A percentile compares a stretch with the other conserved stretches of the same genome.
These are phyloP conservation scores for Meyerozyma carpophila DNA, from an alignment of 1,139 yeast species.

Conservation along the genomic window DNA sequence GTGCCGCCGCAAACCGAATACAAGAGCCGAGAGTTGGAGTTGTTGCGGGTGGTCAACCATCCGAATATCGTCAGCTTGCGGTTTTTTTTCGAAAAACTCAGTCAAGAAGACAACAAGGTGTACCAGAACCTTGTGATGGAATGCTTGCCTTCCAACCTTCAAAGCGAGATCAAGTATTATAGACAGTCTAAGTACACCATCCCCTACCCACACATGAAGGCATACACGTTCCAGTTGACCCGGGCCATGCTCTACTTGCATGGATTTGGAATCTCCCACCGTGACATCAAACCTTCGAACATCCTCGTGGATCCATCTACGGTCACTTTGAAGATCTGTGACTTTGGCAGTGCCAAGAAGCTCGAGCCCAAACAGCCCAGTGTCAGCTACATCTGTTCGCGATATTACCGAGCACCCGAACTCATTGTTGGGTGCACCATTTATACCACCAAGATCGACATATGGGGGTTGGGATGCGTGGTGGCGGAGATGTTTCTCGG, in stretches of 20 bases:
- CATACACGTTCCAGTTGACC: slow-evolving; percentile 75
- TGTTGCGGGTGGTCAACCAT: slow-evolving; percentile 66
- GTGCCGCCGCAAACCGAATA: slow-evolving; percentile 85
- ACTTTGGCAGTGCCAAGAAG: slow-evolving; percentile 78
- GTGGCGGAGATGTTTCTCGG: slow-evolving; percentile 81
- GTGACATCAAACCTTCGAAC: slow-evolving; percentile 80
- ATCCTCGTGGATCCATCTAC: slow-evolving; percentile 66
- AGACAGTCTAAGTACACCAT: slow-evolving; percentile 57
- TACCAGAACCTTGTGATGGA: slow-evolving; percentile 84
- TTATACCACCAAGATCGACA: slow-evolving; percentile 74
- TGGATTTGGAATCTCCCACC: slow-evolving; percentile 72
- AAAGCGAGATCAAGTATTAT: slow-evolving; percentile 66
- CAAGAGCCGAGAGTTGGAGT: slow-evolving; percentile 73
- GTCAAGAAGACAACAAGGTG: slow-evolving; percentile 49
- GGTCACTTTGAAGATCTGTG: slow-evolving; percentile 68
- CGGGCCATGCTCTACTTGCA: slow-evolving; percentile 79
- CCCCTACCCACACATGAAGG: slow-evolving; percentile 70
- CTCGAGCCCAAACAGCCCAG: slow-evolving; percentile 69
- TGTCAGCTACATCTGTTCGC: slow-evolving; percentile 72
- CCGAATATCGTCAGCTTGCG: slow-evolving; percentile 70
- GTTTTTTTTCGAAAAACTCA: slow-evolving; percentile 62
- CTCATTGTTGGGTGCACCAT: slow-evolving; percentile 70
- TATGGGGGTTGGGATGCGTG: slow-evolving; percentile 86
- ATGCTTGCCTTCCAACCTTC: slow-evolving; percentile 75
- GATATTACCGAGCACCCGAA: slow-evolving; percentile 83